Evolutionary conservation across 306 rosid genomes (phyloP), one percentile per base, ranked within the genome.

Genomic region (Arachis stenosperma): DNA sequence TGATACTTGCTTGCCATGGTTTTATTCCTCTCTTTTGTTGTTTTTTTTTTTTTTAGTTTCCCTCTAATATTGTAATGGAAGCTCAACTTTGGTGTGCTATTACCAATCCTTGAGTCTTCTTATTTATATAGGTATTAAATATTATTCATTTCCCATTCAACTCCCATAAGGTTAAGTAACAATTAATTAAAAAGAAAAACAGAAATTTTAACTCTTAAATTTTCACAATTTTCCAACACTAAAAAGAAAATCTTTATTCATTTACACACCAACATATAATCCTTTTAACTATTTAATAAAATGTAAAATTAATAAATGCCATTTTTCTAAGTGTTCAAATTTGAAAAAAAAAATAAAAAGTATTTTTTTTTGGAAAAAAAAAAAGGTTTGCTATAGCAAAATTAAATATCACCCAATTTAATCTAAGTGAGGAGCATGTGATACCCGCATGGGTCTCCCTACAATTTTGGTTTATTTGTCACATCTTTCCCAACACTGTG

Each of bases 1-100:
- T 81, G 78, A 70, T 66, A 81, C 33, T 69, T 88, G 53, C 17
- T 15, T 44, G 84, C 90, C 96, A 90, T 89, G 37, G 12, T 66
- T 76, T 33, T 33, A 4, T 33, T 33, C 4, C 3, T 33, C 3
- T 33, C 37, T 33, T 33, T 33, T 2, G 62, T 43, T 75, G 44
- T 54, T 5, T 1, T 2, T 52, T 52, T 29, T 11, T 9, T 42
- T 11, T 36, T 61, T 13, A 78, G 14, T 39, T 8, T 57, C 33
- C 15, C n/a, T 17, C 2, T 27, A 61, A 50, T 50, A 12, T 33
- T 33, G 37, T 33, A 33, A 33, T 59, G 44, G 58, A 78, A n/a
- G 8, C 30, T 69, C 39, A 39, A 63, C 6, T 48, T 78, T 65
- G 50, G 65, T 29, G 58, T 78, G 80, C 77, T 69, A 14, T 54